phyloP scores from a whole-genome alignment of 805 yeast genomes.

The Gaillardinia entomophila region DNA sequence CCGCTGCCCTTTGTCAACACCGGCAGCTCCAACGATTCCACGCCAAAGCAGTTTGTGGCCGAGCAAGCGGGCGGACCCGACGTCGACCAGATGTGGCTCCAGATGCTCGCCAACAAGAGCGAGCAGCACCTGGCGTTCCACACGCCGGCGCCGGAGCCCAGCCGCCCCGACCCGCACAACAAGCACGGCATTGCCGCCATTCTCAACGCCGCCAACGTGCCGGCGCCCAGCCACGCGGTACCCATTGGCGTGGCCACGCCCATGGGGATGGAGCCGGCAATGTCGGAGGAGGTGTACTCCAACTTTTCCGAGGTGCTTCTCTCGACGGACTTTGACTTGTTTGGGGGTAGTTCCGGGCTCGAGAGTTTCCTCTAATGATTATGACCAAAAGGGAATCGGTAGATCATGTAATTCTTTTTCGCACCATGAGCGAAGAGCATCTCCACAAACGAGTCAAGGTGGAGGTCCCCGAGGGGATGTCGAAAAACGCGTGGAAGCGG shows the following conservation, averaged over 20 bases:
- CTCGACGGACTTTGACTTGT: neutral
- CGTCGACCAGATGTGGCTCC: neutral
- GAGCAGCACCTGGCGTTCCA: neutral
- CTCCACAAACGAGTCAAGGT: neutral
- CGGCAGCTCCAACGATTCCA: neutral
- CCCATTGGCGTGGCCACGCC: too few species aligned
- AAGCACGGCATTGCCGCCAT: neutral
- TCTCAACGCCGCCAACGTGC: too few species aligned
- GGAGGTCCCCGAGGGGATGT: conserved; percentile 76
- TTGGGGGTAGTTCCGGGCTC: neutral
- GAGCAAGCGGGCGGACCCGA: neutral
- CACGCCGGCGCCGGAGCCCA: neutral
- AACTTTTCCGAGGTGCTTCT: neutral
- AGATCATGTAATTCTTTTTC: too few species aligned
- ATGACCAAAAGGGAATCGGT: too few species aligned
- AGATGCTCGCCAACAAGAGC: neutral
- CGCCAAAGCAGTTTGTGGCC: too few species aligned
- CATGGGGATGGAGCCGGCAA: neutral
- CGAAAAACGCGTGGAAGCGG: conserved; percentile 80
- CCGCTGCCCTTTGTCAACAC: neutral
- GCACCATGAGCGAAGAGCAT: too few species aligned
- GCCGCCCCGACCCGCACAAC: neutral
- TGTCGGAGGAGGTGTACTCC: neutral
- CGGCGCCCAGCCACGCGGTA: too few species aligned
- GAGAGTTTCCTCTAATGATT: neutral